Conservation (phyloP, 108 stramenopile genomes). For the Parietichytrium sp. region DNA sequence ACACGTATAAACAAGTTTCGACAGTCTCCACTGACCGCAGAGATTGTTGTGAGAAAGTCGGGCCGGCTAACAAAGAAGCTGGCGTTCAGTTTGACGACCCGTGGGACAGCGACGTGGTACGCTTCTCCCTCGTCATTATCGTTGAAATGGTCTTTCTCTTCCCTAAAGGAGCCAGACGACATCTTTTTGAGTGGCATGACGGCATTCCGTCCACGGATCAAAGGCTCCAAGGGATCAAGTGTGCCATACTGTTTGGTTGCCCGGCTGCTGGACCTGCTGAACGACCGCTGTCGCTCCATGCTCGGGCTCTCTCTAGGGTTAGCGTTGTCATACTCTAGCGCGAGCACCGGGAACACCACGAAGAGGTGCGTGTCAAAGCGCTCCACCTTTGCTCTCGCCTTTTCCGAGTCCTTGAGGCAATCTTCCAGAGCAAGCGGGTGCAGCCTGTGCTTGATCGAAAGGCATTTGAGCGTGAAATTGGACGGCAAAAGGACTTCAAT, state of each 20-base stretch:
- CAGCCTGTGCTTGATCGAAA: conserved; percentile 49
- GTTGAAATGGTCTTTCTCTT: neutral
- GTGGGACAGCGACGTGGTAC: conserved; percentile 46
- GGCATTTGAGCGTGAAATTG: conserved; percentile 45
- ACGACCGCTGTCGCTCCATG: neutral
- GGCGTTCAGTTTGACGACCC: conserved; percentile 48
- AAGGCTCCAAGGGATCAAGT: neutral
- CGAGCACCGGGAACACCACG: conserved; percentile 49
- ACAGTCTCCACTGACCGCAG: neutral
- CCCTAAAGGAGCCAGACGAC: neutral
- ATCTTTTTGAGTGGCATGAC: neutral
- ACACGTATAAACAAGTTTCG: conserved; percentile 33
- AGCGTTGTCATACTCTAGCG: neutral
- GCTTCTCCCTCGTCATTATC: conserved; percentile 33
- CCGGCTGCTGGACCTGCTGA: neutral
- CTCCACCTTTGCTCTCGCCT: conserved; percentile 50
- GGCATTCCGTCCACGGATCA: neutral
- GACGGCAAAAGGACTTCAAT: conserved; percentile 46
- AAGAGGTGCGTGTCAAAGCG: conserved; percentile 48
- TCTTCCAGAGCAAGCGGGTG: conserved; percentile 58
- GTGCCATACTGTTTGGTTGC: neutral
- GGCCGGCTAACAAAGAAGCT: conserved; percentile 26
- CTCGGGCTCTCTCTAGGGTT: no score
- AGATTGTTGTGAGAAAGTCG: neutral
- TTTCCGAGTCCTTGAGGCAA: conserved; percentile 41